Percentiles rank a stretch among this genome's conserved stretches.
Evolutionary conservation across 2,329 filamentous ascomycete genomes (phyloP).

Genomic region (Monilinia polystroma): DNA sequence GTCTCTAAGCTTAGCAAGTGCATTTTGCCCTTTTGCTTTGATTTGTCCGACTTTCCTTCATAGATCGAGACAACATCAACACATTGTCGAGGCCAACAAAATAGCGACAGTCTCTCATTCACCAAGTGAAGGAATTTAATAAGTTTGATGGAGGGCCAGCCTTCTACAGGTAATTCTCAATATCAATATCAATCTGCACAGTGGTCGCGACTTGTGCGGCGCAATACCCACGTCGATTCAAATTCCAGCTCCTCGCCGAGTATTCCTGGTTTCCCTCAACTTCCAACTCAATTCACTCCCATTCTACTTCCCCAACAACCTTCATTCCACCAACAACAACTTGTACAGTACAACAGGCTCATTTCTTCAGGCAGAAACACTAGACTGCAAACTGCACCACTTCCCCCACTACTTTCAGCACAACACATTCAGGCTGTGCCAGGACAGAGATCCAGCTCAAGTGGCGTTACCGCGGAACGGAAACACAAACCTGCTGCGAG

Average conservation of each 20-base stretch:
- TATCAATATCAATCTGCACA: slow-evolving; percentile 42
- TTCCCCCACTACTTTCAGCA: slow-evolving; percentile 55
- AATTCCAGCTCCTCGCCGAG: slow-evolving; percentile 32
- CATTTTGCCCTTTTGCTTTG: slow-evolving; percentile 14
- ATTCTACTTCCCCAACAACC: slow-evolving; percentile 58
- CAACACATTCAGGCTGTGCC: slow-evolving; percentile 56
- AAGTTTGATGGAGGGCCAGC: slow-evolving; percentile 42
- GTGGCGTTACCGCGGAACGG: slow-evolving; percentile 41
- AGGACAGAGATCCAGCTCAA: slow-evolving; percentile 53
- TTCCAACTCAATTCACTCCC: slow-evolving; percentile 53
- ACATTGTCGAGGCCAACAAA: neutral
- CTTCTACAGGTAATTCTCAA: slow-evolving; percentile 37
- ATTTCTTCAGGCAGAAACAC: slow-evolving; percentile 52
- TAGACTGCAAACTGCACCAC: slow-evolving; percentile 56
- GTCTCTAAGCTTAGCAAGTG: slow-evolving; percentile 7
- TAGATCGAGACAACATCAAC: neutral
- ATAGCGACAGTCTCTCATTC: slow-evolving; percentile 18
- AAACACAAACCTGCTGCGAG: slow-evolving; percentile 50
- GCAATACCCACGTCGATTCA: slow-evolving; percentile 38
- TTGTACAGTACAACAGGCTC: slow-evolving; percentile 65
- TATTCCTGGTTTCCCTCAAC: slow-evolving; percentile 35
- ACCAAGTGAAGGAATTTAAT: slow-evolving; percentile 33
- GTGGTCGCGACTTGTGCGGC: slow-evolving; percentile 41
- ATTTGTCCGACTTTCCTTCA: slow-evolving; percentile 2
- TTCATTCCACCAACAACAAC: slow-evolving; percentile 59